Evolutionary conservation across 805 yeast genomes (phyloP), one percentile per base, ranked within the genome.

Genomic region (Ogataea pilisensis): DNA sequence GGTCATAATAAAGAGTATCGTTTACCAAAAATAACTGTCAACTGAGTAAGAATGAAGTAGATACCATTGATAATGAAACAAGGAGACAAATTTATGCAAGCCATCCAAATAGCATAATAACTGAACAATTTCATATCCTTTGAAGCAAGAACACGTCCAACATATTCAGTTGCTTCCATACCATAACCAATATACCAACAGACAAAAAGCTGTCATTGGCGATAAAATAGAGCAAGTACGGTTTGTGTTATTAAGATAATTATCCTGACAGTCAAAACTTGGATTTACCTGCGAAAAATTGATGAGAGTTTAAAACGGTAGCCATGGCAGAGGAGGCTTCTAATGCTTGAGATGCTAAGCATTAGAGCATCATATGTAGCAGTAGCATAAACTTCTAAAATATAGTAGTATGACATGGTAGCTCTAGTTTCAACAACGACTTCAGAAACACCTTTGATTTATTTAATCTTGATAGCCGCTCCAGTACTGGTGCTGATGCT

Each of bases 11-110:
- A 18, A 0, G 89, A 78, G 48, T 63, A 80, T 14, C 64, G 55
- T 42, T 68, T 64, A 2, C 87, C 87, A 53, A 77, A 79, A 1
- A 85, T 60, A 41, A 81, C 78, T 35, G 80, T 67, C 37, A 83
- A 51, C 60, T 85, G 83, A 5, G 84, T 88, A 48, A 88, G 63
- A 39, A 80, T 68, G 49, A 73, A 82, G 63, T 88, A 89, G 3
- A 88, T 69, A 1, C 91, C 95, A 4, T 85, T 96, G 85, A 85
- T 83, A 34, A 85, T 67, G 58, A 88, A 83, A 17, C 86, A 87
- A 0, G 96, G 96, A 0, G 87, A 91, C 35, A 88, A 61, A 0
- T 91, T 85, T 41, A 87, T 64, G 52, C 81, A 70, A 41, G 80
- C 73, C 47, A 82, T 73, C 59, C 88, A 95, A 51, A 80, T 62